These are phyloP conservation scores for Setomelanomma holmii DNA, from an alignment of 2,329 filamentous ascomycete genomes.

Conservation along the genomic window DNA sequence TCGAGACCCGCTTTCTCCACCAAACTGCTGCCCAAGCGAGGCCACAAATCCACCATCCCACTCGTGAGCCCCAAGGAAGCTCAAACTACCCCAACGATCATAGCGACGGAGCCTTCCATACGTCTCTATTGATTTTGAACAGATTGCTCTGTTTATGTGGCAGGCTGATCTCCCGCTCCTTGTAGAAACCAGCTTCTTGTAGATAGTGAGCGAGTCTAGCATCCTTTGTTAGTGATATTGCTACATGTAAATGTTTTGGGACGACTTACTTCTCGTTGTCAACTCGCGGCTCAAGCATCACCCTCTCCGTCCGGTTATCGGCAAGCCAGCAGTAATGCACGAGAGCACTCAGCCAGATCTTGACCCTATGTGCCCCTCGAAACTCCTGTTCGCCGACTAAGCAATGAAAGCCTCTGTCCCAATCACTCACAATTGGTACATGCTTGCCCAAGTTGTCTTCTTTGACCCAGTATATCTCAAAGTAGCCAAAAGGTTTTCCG, in stretches of 20 bases:
- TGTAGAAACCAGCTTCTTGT: conserved; percentile 78
- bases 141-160: conserved; percentile 92
- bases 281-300: conserved; percentile 87
- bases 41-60: conserved; percentile 5
- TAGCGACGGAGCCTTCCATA: conserved; percentile 62
- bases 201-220: conserved; percentile 74
- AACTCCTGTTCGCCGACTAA: conserved; percentile 93
- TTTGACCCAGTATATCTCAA: conserved; percentile 98
- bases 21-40: conserved; percentile 24
- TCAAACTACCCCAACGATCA: conserved; percentile 6
- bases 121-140: conserved; percentile 79
- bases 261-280: conserved; percentile 82
- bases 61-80: not conserved
- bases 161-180: conserved; percentile 84
- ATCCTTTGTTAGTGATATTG: conserved; percentile 14
- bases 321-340: conserved; percentile 85
- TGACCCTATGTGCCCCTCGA: conserved; percentile 76
- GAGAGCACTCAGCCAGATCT: conserved; percentile 81
- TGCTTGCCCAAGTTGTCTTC: conserved; percentile 81
- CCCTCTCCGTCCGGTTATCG: conserved; percentile 80
- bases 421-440: conserved; percentile 73
- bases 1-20: conserved; percentile 27
- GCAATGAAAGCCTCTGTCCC: conserved; percentile 87
- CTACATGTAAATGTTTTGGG: not conserved
- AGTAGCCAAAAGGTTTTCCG: conserved; percentile 93